Base-by-base conservation (phyloP, 176 grass and related monocot species). In the Aegilops longissima region DNA sequence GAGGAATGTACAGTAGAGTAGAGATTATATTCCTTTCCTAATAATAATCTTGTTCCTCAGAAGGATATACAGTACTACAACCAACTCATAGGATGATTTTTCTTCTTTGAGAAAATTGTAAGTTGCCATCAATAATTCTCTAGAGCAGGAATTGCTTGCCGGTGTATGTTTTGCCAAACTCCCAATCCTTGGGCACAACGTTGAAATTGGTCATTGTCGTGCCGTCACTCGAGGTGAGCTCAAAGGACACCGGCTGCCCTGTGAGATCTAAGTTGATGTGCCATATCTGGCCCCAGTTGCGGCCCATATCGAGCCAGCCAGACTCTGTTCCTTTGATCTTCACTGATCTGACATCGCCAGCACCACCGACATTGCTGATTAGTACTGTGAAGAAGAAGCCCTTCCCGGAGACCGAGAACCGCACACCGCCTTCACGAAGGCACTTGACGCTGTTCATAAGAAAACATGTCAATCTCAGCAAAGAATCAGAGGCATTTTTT, bases 121-220 rank as follows among this genome's bases (percentile, higher is more conserved):
- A 75, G 68, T 8, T 36, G 76, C 61, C 76, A 58, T 42, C 74
- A 65, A 21, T 27, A 80, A 68, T 89, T 30, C 39, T 84, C 83
- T 92, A 99, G 72, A 94, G 95, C n/a, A 93, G 79, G 83, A 99
- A 99, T 39, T 99, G 97, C 80, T 99, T 99, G 54, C 97, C 97
- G 0, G 83, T 86, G 35, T 96, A 99, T 2, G 92, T 99, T 86
- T 94, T 94, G 51, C 97, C 87, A 27, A 87, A 99, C 1, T 76
- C 78, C 97, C 97, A 96, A 25, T 93, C 94, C 80, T 99, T 99
- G 5, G 92, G 97, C 8, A 90, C 92, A 2, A 93, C 94, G 4
- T 85, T 99, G 31, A 88, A 99, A 30, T 78, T 85, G 64, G 97
- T 94, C 65, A 99, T 91, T 0, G 80, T 93, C 42, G 88, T 95